Conservation (phyloP, 345 rosid genomes). For the Leavenworthia alabamica region DNA sequence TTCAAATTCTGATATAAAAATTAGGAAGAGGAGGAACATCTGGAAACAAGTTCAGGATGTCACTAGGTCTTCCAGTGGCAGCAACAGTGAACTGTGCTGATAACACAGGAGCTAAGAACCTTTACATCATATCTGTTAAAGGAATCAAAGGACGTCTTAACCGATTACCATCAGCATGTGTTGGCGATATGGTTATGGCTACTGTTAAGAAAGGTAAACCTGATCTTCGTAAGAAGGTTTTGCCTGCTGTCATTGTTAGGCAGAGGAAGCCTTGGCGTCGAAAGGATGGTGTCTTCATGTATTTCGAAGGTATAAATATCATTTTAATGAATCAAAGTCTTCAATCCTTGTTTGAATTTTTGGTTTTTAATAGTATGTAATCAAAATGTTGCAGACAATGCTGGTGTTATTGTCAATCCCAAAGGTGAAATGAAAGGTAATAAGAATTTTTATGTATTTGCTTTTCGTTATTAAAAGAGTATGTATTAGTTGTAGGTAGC, state of each 20-base stretch:
- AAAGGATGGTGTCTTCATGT: slow-evolving; percentile 43
- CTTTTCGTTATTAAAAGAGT: neutral
- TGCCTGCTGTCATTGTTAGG: slow-evolving; percentile 39
- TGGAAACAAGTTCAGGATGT: slow-evolving; percentile 41
- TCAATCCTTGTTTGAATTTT: neutral
- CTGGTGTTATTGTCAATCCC: slow-evolving; percentile 74
- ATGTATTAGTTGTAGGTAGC: neutral
- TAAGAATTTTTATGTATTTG: neutral
- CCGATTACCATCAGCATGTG: slow-evolving; percentile 37
- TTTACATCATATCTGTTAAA: slow-evolving; percentile 36
- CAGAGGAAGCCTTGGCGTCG: slow-evolving; percentile 44
- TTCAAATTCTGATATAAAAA: too few relatives aligned
- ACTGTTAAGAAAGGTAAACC: slow-evolving; percentile 39
- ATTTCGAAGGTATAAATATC: slow-evolving; percentile 30
- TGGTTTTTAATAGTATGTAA: neutral
- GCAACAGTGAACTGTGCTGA: slow-evolving; percentile 38
- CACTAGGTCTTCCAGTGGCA: slow-evolving; percentile 41
- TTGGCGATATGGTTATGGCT: slow-evolving; percentile 40
- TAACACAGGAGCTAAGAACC: slow-evolving; percentile 37
- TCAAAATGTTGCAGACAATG: slow-evolving; percentile 45
- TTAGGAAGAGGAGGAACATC: slow-evolving; percentile 40
- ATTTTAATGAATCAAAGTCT: neutral
- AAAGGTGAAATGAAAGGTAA: slow-evolving; percentile 87
- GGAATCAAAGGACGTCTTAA: slow-evolving; percentile 41
- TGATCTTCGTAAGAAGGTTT: slow-evolving; percentile 40